Evolutionary conservation across 495 filamentous ascomycete genomes (phyloP).

Genomic region (Annulohypoxylon stygium): DNA sequence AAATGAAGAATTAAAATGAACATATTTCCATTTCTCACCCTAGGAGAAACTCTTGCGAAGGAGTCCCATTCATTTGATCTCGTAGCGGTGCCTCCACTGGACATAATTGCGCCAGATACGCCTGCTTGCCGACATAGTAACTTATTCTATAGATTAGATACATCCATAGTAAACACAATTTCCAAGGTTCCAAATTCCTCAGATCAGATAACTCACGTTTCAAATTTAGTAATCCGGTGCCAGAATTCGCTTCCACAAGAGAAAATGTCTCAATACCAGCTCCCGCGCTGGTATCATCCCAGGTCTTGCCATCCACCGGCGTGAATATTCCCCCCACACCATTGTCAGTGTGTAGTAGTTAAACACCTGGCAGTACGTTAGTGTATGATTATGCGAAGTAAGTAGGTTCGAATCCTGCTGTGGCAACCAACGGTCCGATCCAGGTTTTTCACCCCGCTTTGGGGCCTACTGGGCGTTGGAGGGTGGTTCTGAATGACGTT

Average conservation of each 20-base stretch:
- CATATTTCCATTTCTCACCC: too few relatives aligned
- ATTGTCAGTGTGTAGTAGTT: slow-evolving; percentile 48
- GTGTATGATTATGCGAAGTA: too few relatives aligned
- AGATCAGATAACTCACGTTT: slow-evolving; percentile 70
- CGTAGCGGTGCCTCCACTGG: too few relatives aligned
- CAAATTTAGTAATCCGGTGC: slow-evolving; percentile 71
- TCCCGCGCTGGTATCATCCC: slow-evolving; percentile 48
- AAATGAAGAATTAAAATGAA: too few relatives aligned
- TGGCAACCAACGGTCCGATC: too few relatives aligned
- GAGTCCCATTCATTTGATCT: too few relatives aligned
- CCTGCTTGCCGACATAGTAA: slow-evolving; percentile 54
- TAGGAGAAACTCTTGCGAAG: too few relatives aligned
- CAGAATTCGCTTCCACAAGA: slow-evolving; percentile 64
- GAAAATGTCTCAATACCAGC: slow-evolving; percentile 64
- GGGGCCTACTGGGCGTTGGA: too few relatives aligned
- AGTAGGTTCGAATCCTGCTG: too few relatives aligned
- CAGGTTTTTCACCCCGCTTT: too few relatives aligned
- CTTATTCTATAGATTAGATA: slow-evolving; percentile 68
- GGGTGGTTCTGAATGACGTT: too few relatives aligned
- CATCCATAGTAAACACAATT: slow-evolving; percentile 66
- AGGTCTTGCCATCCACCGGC: slow-evolving; percentile 68
- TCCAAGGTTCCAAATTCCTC: slow-evolving; percentile 69
- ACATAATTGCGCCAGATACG: slow-evolving; percentile 62
- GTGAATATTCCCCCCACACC: slow-evolving; percentile 40
- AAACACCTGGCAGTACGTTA: too few relatives aligned